A percentile compares a stretch with the other conserved stretches of the same genome.
phyloP scores from a whole-genome alignment of 1,284 basidiomycete species.

The Pisolithus thermaeus region DNA sequence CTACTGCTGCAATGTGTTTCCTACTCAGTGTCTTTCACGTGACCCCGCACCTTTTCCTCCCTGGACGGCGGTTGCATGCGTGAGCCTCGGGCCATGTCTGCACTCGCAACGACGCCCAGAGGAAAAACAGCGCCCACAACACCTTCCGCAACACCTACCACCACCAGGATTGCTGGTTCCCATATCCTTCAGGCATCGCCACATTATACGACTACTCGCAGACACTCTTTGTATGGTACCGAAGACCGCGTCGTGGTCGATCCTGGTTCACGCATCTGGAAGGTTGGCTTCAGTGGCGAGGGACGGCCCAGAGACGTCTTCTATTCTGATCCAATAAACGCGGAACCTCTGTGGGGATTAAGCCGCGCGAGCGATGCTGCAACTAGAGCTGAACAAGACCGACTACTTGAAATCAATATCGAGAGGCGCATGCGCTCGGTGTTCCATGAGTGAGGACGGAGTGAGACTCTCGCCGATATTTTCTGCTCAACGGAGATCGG shows the following conservation, averaged over 20 bases:
- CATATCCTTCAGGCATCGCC: slow-evolving; percentile 61
- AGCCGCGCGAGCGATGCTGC: slow-evolving; percentile 45
- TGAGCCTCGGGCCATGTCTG: slow-evolving; percentile 17
- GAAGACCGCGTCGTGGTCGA: slow-evolving; percentile 85
- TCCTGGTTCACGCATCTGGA: slow-evolving; percentile 80
- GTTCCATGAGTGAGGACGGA: slow-evolving; percentile 72
- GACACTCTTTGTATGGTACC: slow-evolving; percentile 79
- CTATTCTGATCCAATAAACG: slow-evolving; percentile 40
- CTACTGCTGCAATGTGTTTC: too few relatives aligned
- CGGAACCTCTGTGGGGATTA: slow-evolving; percentile 54
- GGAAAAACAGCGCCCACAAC: slow-evolving; percentile 13
- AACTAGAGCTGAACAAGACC: slow-evolving; percentile 68
- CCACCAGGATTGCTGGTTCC: slow-evolving; percentile 41
- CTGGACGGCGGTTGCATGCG: too few relatives aligned
- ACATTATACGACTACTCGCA: slow-evolving; percentile 69
- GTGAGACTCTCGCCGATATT: slow-evolving; percentile 1
- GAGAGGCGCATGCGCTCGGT: slow-evolving; percentile 68
- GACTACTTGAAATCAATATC: slow-evolving; percentile 61
- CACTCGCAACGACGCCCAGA: slow-evolving; percentile 21
- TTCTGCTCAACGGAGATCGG: slow-evolving; percentile 5
- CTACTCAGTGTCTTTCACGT: neutral
- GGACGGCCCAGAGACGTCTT: slow-evolving; percentile 77
- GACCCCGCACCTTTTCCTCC: neutral
- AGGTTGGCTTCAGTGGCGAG: slow-evolving; percentile 87
- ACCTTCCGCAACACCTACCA: slow-evolving; percentile 43